Percentiles rank a stretch among this genome's conserved stretches.
phyloP scores from a whole-genome alignment of 2,329 filamentous ascomycete genomes.

The Pyrenochaeta sp. region DNA sequence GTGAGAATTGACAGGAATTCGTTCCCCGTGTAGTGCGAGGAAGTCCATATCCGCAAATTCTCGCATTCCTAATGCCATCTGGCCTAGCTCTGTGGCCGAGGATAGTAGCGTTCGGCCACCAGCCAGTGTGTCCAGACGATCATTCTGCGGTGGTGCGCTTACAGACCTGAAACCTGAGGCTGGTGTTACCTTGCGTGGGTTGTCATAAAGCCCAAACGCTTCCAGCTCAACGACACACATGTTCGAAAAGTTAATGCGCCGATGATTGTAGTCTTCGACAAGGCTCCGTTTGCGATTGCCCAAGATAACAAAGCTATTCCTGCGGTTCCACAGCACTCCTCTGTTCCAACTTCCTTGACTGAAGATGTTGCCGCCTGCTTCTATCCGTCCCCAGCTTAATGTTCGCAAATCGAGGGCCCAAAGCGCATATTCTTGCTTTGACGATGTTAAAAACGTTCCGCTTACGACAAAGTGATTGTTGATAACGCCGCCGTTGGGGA shows the following conservation, averaged over 20 bases:
- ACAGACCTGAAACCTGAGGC: constrained; percentile 86
- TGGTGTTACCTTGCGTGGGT: constrained; percentile 80
- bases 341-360: constrained; percentile 98
- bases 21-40: constrained; percentile 86
- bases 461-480: constrained; percentile 97
- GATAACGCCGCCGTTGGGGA: constrained; percentile 94
- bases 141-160: constrained; percentile 72
- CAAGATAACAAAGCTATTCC: constrained; percentile 94
- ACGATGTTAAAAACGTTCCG: constrained; percentile 95
- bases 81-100: constrained; percentile 85
- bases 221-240: constrained; percentile 97
- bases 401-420: constrained; percentile 93
- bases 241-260: constrained; percentile 96
- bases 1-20: constrained; percentile 92
- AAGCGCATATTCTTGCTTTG: constrained; percentile 96
- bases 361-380: constrained; percentile 90
- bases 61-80: constrained; percentile 78
- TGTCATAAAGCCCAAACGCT: constrained; percentile 96
- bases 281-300: constrained; percentile 92
- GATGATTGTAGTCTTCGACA: constrained; percentile 97
- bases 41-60: constrained; percentile 98
- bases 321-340: constrained; percentile 88
- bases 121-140: constrained; percentile 64
- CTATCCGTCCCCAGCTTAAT: constrained; percentile 93
- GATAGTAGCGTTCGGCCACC: constrained; percentile 79